Base-by-base conservation (phyloP, 176 grass and related monocot genomes). In the Dactylis glomerata region DNA sequence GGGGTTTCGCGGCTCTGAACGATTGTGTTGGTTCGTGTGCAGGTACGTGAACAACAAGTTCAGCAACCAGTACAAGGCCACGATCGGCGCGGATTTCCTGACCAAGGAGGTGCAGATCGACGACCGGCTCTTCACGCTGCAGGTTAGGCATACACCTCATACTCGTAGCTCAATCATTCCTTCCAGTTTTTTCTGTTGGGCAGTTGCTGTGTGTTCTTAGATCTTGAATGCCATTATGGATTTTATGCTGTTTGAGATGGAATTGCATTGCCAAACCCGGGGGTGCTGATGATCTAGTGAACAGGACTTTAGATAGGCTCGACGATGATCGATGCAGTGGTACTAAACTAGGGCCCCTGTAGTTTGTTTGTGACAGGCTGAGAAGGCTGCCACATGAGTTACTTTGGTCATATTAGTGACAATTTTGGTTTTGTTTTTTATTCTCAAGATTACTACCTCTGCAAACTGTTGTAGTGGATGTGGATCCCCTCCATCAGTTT, bases 91-190 rank as follows among this genome's bases (percentile, higher is more conserved):
- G 8, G 70, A 49, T 49, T 97, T 97, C 83, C 86, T 97, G 45
- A 97, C 95, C 83, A 94, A 97, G 86, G 95, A 97, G 70, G 88
- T 97, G 80, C 90, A 94, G 90, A 91, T 97, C 79, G 95, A 94
- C 50, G 95, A 97, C 81, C 87, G 90, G 40, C 92, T 86, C 47
- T 97, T 97, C 90, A 97, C 92, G 32, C 86, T 97, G 75, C 95
- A 97, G 90, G 95, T 97, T 50, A 9, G n/a, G n/a, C 42, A 19
- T 73, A 79, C 51, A 3, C 56, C 56, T 66, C 20, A 6, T 33
- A 44, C 56, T 66, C 20, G 8, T 33, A 44, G 24, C 50, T 82
- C 54, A 70, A 82, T 33, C 68, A 16, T 15, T 46, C 23, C 40
- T 13, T 44, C 10, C 32, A 36, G 38, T 16, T 56, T 68, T 55